Conservation (phyloP, 352 stramenopile genomes). For the Globisporangium ultimum region DNA sequence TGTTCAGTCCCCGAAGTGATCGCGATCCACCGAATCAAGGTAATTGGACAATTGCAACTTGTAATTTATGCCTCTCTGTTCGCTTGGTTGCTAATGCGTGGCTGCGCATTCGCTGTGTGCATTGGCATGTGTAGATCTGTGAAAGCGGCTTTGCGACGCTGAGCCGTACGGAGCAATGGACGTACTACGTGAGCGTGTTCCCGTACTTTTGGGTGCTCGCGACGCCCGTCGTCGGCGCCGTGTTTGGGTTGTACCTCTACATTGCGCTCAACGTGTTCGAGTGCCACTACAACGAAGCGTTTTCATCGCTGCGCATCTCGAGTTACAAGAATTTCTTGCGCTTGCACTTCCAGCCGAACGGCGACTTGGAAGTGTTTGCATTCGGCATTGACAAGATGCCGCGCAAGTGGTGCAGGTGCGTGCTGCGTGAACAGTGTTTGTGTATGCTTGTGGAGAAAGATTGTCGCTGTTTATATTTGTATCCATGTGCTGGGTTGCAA, state of each 20-base stretch:
- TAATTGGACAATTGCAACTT: slow-evolving; percentile 6
- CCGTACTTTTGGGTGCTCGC: slow-evolving; percentile 88
- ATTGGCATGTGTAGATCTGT: slow-evolving; percentile 45
- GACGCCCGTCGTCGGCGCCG: slow-evolving; percentile 70
- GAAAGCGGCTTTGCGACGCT: slow-evolving; percentile 51
- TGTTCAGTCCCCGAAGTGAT: slow-evolving; percentile 72
- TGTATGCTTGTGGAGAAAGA: not conserved
- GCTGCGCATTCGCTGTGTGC: not conserved
- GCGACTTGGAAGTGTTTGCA: slow-evolving; percentile 77
- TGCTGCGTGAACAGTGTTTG: not conserved
- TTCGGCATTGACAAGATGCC: slow-evolving; percentile 91
- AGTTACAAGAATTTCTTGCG: slow-evolving; percentile 91
- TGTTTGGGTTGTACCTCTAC: slow-evolving; percentile 86
- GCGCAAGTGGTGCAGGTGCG: slow-evolving; percentile 74
- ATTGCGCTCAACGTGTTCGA: slow-evolving; percentile 81
- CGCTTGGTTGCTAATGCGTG: too few relatives aligned
- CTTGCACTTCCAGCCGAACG: slow-evolving; percentile 68
- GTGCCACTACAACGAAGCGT: slow-evolving; percentile 89
- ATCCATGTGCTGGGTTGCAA: not conserved
- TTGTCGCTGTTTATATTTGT: slow-evolving; percentile 1
- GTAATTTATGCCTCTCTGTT: too few relatives aligned
- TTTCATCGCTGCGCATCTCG: slow-evolving; percentile 80
- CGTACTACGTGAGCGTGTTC: slow-evolving; percentile 82
- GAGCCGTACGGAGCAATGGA: slow-evolving; percentile 68
- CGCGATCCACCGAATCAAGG: slow-evolving; percentile 76